phyloP scores from a whole-genome alignment of 768 basidiomycete genomes.

The Fomitopsis serialis region DNA sequence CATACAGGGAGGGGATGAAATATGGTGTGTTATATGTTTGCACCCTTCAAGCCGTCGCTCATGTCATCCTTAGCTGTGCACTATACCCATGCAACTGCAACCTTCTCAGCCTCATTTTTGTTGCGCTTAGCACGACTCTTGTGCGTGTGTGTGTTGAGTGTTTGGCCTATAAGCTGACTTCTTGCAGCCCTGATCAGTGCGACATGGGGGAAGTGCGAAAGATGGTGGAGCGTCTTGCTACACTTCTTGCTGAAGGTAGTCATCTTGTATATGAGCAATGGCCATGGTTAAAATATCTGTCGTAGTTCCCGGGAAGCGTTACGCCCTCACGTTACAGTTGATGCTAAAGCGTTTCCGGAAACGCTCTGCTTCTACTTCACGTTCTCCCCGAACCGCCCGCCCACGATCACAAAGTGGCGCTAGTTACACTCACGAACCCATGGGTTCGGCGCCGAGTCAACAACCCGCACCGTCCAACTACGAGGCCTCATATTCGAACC shows the following conservation, averaged over 20 bases:
- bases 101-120: conserved; percentile 88
- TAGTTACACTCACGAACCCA: conserved; percentile 26
- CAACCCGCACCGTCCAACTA: conserved; percentile 55
- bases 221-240: conserved; percentile 74
- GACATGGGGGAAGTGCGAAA: conserved; percentile 67
- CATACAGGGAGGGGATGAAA: conserved; percentile 89
- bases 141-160: conserved; percentile 37
- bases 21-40: conserved; percentile 62
- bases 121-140: conserved; percentile 83
- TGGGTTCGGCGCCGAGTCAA: conserved; percentile 24
- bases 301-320: conserved; percentile 87
- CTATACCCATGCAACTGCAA: conserved; percentile 88
- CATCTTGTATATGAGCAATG: conserved; percentile 18
- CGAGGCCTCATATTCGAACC: conserved; percentile 33
- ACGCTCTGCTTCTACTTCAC: conserved; percentile 48
- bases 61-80: conserved; percentile 57
- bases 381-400: conserved; percentile 55
- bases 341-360: conserved; percentile 80
- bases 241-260: conserved; percentile 74
- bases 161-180: conserved; percentile 2
- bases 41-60: too few relatives aligned
- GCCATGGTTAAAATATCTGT: conserved; percentile 7
- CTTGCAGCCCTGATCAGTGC: conserved; percentile 74
- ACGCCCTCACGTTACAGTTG: conserved; percentile 82
- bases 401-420: conserved; percentile 46